Evolutionary conservation across 179 eudicot genomes (phyloP), one percentile per base, ranked within the genome.

Genomic region (Heliamphora pulchella): DNA sequence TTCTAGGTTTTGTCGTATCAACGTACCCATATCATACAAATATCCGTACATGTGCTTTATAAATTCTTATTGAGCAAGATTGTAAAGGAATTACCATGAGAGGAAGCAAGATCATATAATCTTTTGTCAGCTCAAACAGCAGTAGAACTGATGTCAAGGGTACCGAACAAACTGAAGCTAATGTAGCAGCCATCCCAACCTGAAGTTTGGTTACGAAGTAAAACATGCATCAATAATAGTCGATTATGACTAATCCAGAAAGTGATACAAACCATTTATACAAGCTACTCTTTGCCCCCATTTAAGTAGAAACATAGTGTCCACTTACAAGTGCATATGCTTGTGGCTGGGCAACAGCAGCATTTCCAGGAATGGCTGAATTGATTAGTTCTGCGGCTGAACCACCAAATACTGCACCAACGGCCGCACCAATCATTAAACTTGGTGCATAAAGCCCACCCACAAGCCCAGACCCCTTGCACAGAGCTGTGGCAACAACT

Each of bases 181-280:
- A 85, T 15, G 98, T 94, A 83, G 99, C 98, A 82, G 99, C 99
- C 99, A 96, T 96, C 58, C 99, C 99, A 80, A 96, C 99, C 99
- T 96, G 90, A 87, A 91, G 74, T 64, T 14, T 20, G 53, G 64
- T 39, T 11, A 47, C 7, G 18, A n/a, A 20, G 67, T 70, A 41
- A 48, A 48, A 71, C 43, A 41, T 63, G 20, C 13, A 55, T n/a
- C 31, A 82, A 58, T 11, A 39, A 78, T 53, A 44, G 63, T 57
- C 41, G 41, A 82, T 18, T 67, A 44, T 44, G 57, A 82, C 39
- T 68, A 51, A 69, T 76, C 63, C 5, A 43, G 3, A 8, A 51
- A 55, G 10, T 17, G 10, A 31, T 39, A 55, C 2, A n/a, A 73
- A 55, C 53, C 53, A 44, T 7, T 64, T 47, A 46, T 69, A 69